Evolutionary conservation across 495 filamentous ascomycete species (phyloP).

Genomic region (Annulohypoxylon stygium): DNA sequence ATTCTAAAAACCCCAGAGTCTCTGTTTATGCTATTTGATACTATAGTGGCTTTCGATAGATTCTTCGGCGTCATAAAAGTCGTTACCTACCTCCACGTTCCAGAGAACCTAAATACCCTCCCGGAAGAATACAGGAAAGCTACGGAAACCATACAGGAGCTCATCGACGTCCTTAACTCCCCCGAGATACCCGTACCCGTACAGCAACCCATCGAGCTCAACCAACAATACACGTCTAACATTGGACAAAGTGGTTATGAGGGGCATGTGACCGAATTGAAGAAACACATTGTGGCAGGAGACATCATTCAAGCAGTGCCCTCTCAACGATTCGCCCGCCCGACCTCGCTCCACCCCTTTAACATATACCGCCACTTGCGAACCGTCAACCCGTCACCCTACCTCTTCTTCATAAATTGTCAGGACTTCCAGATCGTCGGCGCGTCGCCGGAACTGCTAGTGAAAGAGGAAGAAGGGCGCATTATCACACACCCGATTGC

Average conservation of each 20-base stretch:
- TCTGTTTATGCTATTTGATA: constrained; percentile 98
- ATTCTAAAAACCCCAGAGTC: constrained; percentile 89
- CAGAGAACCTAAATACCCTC: constrained; percentile 60
- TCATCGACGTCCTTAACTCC: constrained; percentile 75
- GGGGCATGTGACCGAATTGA: constrained; percentile 81
- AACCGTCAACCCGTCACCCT: constrained; percentile 94
- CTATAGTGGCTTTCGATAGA: constrained; percentile 93
- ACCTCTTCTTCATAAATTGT: constrained; percentile 96
- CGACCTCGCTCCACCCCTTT: constrained; percentile 92
- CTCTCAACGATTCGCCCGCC: constrained; percentile 89
- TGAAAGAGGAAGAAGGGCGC: constrained; percentile 86
- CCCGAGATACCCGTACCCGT: constrained; percentile 82
- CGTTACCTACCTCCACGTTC: constrained; percentile 85
- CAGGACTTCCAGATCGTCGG: constrained; percentile 93
- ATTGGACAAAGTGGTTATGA: constrained; percentile 92
- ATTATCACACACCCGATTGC: constrained; percentile 98
- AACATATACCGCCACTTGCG: constrained; percentile 98
- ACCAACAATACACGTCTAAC: constrained; percentile 90
- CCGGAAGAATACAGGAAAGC: constrained; percentile 74
- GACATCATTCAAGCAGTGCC: constrained; percentile 98
- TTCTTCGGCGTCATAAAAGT: constrained; percentile 93
- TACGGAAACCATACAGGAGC: constrained; percentile 69
- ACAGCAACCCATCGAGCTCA: constrained; percentile 76
- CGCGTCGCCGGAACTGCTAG: constrained; percentile 91
- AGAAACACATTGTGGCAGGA: constrained; percentile 87